Evolutionary conservation across 2,329 filamentous ascomycete species (phyloP), one percentile per base, ranked within the genome.

Genomic region (Polytolypa hystricis): DNA sequence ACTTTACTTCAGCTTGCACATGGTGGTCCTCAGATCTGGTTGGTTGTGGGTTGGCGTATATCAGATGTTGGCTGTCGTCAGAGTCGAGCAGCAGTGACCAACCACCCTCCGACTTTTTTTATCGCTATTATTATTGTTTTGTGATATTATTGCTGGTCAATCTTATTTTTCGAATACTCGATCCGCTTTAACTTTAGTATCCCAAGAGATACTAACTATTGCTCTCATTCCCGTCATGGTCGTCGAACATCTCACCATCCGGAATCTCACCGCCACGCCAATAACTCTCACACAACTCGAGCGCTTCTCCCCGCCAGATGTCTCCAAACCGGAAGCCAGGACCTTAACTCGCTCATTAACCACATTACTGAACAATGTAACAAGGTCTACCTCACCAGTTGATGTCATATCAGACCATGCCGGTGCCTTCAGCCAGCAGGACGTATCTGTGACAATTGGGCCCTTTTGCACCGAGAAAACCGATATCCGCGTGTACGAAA

Each of bases 251-350:
- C 65, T 94, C 47, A 82, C 73, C 4, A 74, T 95, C 50, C 84
- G 87, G 51, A 95, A 95, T 58, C 66, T 93, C 46, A 89, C 84
- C 30, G 67, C 74, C 39, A 78, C 73, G 33, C 70, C 77, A n/a
- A 66, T 94, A 38, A 74, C 79, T 47, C 71, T 95, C 49, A 79
- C 77, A 57, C 58, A 69, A 41, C 67, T 89, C 40, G 82, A 93
- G 64, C 79, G 80, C 47, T 86, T 86, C 56, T 73, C 77, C 47
- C 70, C 64, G 31, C 67, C 60, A 36, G 64, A 70, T 43, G 57
- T 55, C 39, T 47, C 48, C 37, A 45, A 49, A 45, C 41, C 52
- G 48, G 47, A 58, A 41, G 45, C 61, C 42, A 44, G 58, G 43
- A 62, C 54, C 30, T 48, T 73, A 40, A 65, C 68, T n/a, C 65